Conservation (phyloP, 805 yeast genomes). For the Saturnispora kantuleensis region DNA sequence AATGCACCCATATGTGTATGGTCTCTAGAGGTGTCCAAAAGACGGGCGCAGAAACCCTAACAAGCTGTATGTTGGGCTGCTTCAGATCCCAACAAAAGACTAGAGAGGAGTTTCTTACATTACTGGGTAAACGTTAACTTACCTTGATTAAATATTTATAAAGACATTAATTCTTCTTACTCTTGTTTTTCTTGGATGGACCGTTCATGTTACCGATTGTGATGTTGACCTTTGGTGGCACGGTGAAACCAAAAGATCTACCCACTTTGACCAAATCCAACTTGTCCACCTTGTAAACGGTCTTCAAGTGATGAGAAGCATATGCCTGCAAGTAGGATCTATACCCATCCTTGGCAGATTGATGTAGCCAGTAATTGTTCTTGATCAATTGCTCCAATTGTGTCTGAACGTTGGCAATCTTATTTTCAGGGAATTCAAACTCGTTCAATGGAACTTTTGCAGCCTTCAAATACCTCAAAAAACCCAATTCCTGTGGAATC, state of each 20-base stretch:
- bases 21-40: conserved; percentile 96
- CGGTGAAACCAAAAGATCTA: conserved; percentile 85
- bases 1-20: conserved; percentile 99
- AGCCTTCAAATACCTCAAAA: conserved; percentile 85
- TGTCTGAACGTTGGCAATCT: conserved; percentile 92
- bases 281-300: conserved; percentile 94
- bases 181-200: conserved; percentile 2
- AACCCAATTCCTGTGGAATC: conserved; percentile 90
- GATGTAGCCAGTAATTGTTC: conserved; percentile 89
- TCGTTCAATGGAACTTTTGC: conserved; percentile 97
- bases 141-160: background rate
- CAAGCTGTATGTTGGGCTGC: conserved; percentile 96
- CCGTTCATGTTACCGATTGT: conserved; percentile 57
- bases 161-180: background rate
- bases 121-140: conserved; percentile 50
- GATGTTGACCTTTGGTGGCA: conserved; percentile 95
- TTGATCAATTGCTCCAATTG: conserved; percentile 86
- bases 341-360: conserved; percentile 95
- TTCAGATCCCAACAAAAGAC: conserved; percentile 91
- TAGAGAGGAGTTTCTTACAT: conserved; percentile 86
- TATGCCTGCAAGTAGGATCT: conserved; percentile 95
- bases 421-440: conserved; percentile 88
- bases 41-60: conserved; percentile 85
- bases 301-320: conserved; percentile 90
- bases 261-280: conserved; percentile 92